These are phyloP conservation scores for Tuber magnatum DNA, from an alignment of 495 filamentous ascomycete species.

Conservation along the genomic window DNA sequence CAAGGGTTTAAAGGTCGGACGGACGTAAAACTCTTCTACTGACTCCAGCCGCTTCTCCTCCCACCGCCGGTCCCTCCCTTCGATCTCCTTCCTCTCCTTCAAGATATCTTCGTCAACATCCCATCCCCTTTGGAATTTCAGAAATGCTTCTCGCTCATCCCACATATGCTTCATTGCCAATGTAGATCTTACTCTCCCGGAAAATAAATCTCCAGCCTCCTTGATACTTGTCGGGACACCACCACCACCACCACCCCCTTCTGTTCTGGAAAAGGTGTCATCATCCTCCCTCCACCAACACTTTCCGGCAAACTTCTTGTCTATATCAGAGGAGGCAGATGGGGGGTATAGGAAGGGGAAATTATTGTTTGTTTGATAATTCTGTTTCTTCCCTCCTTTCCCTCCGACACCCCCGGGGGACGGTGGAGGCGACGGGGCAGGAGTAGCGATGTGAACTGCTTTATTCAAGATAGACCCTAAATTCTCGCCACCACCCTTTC, in stretches of 20 bases:
- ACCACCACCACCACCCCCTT: conserved; percentile 72
- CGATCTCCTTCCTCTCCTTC: conserved; percentile 41
- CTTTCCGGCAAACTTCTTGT: conserved; percentile 50
- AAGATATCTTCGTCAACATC: conserved; percentile 47
- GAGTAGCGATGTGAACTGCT: conserved; percentile 94
- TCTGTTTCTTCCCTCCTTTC: conserved; percentile 95
- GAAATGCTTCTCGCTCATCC: conserved; percentile 83
- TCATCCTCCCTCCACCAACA: conserved; percentile 76
- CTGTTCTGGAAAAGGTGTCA: conserved; percentile 47
- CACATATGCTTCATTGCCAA: conserved; percentile 86
- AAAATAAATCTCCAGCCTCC: conserved; percentile 90
- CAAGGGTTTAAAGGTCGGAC: conserved; percentile 39
- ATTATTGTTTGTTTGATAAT: conserved; percentile 98
- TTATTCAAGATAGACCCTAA: conserved; percentile 81
- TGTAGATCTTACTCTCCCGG: conserved; percentile 78
- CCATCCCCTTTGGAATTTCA: conserved; percentile 88
- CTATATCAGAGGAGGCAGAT: conserved; percentile 13
- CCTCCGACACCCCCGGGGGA: conserved; percentile 80
- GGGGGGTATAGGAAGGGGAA: conserved; percentile 98
- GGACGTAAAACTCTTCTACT: conserved; percentile 78
- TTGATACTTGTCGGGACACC: conserved; percentile 67
- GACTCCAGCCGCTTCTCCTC: conserved; percentile 57
- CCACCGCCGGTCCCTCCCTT: conserved; percentile 41
- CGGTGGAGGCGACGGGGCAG: conserved; percentile 92
- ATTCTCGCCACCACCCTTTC: conserved; percentile 31